These are phyloP conservation scores for Blastobotrys ciferrii DNA, from an alignment of 1,139 yeast genomes.

Conservation along the genomic window DNA sequence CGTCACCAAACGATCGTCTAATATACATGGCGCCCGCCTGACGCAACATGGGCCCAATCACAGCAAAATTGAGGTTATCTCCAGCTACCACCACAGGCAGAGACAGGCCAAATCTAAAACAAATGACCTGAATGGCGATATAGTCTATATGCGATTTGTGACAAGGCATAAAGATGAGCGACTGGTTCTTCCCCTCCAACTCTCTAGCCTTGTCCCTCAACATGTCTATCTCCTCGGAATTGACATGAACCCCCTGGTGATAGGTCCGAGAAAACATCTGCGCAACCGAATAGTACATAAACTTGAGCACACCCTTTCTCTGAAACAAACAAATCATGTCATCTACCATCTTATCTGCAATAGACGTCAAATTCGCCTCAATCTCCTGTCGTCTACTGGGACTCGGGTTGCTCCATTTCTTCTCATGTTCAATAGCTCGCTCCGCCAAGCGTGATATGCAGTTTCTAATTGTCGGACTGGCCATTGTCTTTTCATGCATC, in stretches of 20 bases:
- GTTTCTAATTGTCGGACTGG: conserved; percentile 32
- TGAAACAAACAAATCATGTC: conserved; percentile 39
- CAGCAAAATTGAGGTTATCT: conserved; percentile 63
- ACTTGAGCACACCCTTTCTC: conserved; percentile 33
- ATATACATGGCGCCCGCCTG: conserved; percentile 45
- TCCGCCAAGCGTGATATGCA: conserved; percentile 36
- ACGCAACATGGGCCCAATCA: conserved; percentile 48
- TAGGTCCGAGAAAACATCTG: conserved; percentile 42
- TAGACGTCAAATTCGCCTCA: conserved; percentile 33
- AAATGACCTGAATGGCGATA: conserved; percentile 57
- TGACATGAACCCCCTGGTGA: conserved; percentile 45
- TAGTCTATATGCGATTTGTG: conserved; percentile 69
- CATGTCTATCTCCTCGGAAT: conserved; percentile 35
- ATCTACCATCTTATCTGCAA: conserved; percentile 35
- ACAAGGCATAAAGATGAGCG: conserved; percentile 45
- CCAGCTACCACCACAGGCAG: conserved; percentile 67
- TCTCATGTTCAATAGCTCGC: conserved; percentile 33
- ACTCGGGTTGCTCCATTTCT: conserved; percentile 18
- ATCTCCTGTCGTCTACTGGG: conserved; percentile 23
- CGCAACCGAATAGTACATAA: conserved; percentile 40
- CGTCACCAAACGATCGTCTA: conserved; percentile 45
- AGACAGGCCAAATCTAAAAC: conserved; percentile 56
- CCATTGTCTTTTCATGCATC: conserved; percentile 32
- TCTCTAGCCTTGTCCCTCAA: conserved; percentile 38
- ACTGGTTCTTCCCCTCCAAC: conserved; percentile 38